Conservation (phyloP, 192 early-diverging fungal species). For the Dissophora globulifera region DNA sequence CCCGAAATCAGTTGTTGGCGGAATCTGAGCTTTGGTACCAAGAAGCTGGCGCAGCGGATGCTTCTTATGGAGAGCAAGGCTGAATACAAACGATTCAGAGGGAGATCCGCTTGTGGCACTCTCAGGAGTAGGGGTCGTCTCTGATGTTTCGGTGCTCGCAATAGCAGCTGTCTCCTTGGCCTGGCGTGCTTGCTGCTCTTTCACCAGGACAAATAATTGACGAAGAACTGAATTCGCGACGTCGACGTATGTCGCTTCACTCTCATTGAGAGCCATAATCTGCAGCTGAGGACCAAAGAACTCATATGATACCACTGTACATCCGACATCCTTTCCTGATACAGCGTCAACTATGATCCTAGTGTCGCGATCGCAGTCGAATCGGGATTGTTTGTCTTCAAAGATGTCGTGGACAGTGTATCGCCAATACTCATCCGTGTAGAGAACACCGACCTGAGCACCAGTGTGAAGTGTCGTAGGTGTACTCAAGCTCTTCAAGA, state of each 20-base stretch:
- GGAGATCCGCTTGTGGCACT: too few relatives aligned
- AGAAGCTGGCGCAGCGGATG: slow-evolving; percentile 21
- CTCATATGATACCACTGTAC: slow-evolving; percentile 8
- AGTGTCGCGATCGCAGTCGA: neutral
- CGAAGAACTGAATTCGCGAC: slow-evolving; percentile 5
- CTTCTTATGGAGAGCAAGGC: neutral
- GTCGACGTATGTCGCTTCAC: slow-evolving; percentile 5
- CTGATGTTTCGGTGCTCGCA: neutral
- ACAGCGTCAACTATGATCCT: slow-evolving; percentile 32
- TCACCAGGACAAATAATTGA: slow-evolving; percentile 8
- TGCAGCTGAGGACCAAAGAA: too few relatives aligned
- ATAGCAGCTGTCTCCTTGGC: neutral
- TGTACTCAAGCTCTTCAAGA: slow-evolving; percentile 22
- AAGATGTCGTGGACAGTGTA: slow-evolving; percentile 7
- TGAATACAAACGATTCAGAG: neutral
- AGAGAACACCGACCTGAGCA: slow-evolving; percentile 14
- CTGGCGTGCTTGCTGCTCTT: neutral
- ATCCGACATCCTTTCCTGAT: neutral
- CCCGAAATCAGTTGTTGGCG: too few relatives aligned
- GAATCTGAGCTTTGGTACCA: slow-evolving; percentile 1
- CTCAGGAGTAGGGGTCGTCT: neutral
- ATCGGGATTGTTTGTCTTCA: neutral
- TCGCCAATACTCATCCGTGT: slow-evolving; percentile 19
- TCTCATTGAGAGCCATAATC: slow-evolving; percentile 18
- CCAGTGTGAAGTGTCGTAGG: slow-evolving; percentile 4